phyloP scores from a whole-genome alignment of 2,329 filamentous ascomycete genomes.

The Clarireedia sp. region DNA sequence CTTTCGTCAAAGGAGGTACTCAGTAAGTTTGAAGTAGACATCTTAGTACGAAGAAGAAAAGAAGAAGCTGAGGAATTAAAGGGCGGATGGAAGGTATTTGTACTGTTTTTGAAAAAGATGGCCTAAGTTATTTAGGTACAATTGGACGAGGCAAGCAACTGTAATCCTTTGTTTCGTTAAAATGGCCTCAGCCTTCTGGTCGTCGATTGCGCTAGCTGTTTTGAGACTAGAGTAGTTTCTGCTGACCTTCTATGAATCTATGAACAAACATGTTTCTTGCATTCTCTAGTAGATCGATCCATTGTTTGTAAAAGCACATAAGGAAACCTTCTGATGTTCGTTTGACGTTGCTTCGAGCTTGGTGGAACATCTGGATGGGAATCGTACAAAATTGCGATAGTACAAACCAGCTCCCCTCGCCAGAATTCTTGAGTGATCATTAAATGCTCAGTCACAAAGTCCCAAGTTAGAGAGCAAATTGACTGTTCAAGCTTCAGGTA shows the following conservation, averaged over 20 bases:
- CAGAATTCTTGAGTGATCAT: neutral
- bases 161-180: constrained; percentile 2
- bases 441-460: too few relatives aligned
- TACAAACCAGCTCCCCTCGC: neutral
- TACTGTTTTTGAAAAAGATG: neutral
- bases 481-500: too few relatives aligned
- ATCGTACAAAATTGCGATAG: neutral
- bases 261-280: neutral
- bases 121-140: neutral
- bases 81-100: neutral
- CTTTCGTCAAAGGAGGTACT: constrained; percentile 41
- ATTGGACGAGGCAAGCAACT: constrained; percentile 1
- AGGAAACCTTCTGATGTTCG: constrained; percentile 48
- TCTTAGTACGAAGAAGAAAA: constrained; percentile 13
- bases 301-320: constrained; percentile 29
- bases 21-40: constrained; percentile 25
- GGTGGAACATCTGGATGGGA: too few relatives aligned
- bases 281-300: neutral
- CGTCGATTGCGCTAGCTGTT: neutral
- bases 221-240: neutral
- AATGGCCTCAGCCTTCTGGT: constrained; percentile 10
- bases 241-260: too few relatives aligned
- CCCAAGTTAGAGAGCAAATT: too few relatives aligned
- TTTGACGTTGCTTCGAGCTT: constrained; percentile 21
- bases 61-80: constrained; percentile 3